Base-by-base conservation (phyloP, 2,329 filamentous ascomycete species). In the Sordariomycetes sp. region DNA sequence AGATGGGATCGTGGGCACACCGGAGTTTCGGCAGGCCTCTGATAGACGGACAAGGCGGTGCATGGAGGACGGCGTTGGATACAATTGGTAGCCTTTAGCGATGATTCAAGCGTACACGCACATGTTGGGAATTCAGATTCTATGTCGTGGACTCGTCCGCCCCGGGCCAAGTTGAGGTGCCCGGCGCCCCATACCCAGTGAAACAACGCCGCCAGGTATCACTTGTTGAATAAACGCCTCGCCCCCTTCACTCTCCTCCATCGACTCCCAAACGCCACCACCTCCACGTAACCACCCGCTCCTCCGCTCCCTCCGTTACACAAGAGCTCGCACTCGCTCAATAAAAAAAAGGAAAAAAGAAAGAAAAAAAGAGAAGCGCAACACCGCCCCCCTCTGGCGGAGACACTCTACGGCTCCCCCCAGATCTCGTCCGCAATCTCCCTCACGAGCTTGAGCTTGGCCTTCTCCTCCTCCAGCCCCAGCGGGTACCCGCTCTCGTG, bases 401-500 rank as follows among this genome's bases (percentile, higher is more conserved):
- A 32, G n/a, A 36, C 55, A 39, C 17, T 22, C 50, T 25, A 69
- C 51, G 67, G 60, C 59, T 69, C 63, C 1, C 66, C 67, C 87
- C 87, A 91, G 59, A 90, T 79, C 64, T 85, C 81, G 65, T 90
- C 80, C 2, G 87, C 86, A 64, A 91, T 82, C 63, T 82, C 75
- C 61, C 86, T 79, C 20, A 90, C 85, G 56, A 91, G 71, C 62
- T 79, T 74, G 64, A 91, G 70, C 74, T 90, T 91, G 68, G 79
- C 81, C 71, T 81, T 81, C 83, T 90, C 85, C 60, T 87, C 86
- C 52, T 87, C 80, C 61, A 81, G 74, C 24, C 76, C 79, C 57
- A 91, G 74, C 15, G 81, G 78, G 65, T 91, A 90, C 0, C 87
- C 87, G 64, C 79, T 82, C 62, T 85, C 82, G 66, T 91, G 87